Evolutionary conservation across 2,329 filamentous ascomycete genomes (phyloP), one percentile per base, ranked within the genome.

Genomic region (Endoconidiophora polonica): DNA sequence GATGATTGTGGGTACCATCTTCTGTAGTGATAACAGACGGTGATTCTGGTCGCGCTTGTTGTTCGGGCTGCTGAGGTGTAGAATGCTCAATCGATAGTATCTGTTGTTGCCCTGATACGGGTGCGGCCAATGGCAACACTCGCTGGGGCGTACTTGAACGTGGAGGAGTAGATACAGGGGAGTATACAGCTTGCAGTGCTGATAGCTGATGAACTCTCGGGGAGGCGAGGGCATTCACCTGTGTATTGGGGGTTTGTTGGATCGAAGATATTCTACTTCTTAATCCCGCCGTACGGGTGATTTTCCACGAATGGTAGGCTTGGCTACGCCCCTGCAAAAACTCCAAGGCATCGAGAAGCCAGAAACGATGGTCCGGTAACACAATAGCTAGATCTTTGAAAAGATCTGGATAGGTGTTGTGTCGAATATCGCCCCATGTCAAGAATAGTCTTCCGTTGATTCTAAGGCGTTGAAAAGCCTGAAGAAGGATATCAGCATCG

Each of bases 361-460:
- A 54, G 12, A 49, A 52, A 46, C 26, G 52, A 54, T 81, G 75
- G 2, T 73, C 74, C 18, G 78, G 62, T 3, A 71, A 68, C 38
- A 62, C 71, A 49, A 88, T 65, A 1, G 69, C 72, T 16, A 86
- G 66, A 5, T 74, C 73, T 2, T 61, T 54, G 55, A 68, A 68
- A 12, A 78, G 61, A 33, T 77, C 69, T 10, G 67, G 62, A 12
- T 78, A 63, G 1, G 66, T 64, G 38, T 67, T 66, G 20, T 73
- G 63, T 9, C 81, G 67, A 20, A 54, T 41, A 23, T 54, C 45
- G 33, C 72, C 67, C 22, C 65, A 71, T 0, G 72, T 75, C 1
- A 90, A 65, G 0, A 88, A 67, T 0, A 72, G 69, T 42, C 75
- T 68, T 1, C 85, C 85, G 49, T 79, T 76, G 4, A 90, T 67